These are phyloP conservation scores for Cystobasidium ongulense DNA, from an alignment of 768 basidiomycete species.

Conservation along the genomic window DNA sequence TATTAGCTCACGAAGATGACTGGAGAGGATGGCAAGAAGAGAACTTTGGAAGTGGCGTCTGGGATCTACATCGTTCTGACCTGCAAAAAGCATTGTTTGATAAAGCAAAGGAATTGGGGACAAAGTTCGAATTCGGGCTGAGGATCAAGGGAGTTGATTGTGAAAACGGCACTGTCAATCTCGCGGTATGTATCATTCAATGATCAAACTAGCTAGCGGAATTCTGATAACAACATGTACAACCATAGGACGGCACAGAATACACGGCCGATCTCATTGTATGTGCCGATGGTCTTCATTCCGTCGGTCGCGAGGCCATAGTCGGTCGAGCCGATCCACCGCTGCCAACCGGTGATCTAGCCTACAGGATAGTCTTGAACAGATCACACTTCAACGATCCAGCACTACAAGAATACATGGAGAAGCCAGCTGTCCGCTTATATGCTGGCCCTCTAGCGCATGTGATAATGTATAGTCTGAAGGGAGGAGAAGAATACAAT, in stretches of 20 bases:
- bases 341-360: conserved; percentile 23
- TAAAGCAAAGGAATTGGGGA: conserved; percentile 16
- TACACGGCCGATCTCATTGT: conserved; percentile 26
- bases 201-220: too few relatives aligned
- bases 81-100: conserved; percentile 9
- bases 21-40: conserved; percentile 1
- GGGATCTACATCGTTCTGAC: conserved; percentile 25
- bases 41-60: conserved; percentile 23
- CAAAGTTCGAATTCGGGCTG: background rate
- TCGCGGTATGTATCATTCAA: background rate
- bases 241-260: background rate
- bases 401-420: conserved; percentile 9
- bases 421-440: conserved; percentile 2
- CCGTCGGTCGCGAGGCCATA: conserved; percentile 3
- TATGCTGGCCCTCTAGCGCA: conserved; percentile 25
- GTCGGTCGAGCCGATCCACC: conserved; percentile 3
- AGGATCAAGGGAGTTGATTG: conserved; percentile 8
- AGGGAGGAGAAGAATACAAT: conserved; percentile 1
- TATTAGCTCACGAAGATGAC: conserved; percentile 12
- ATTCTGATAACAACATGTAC: background rate
- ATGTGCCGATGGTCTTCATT: conserved; percentile 21
- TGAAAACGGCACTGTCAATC: background rate
- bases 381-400: conserved; percentile 4
- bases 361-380: conserved; percentile 27
- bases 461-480: conserved; percentile 10